phyloP scores from a whole-genome alignment of 2,329 filamentous ascomycete species.

The Sporothrix brunneoviolacea region DNA sequence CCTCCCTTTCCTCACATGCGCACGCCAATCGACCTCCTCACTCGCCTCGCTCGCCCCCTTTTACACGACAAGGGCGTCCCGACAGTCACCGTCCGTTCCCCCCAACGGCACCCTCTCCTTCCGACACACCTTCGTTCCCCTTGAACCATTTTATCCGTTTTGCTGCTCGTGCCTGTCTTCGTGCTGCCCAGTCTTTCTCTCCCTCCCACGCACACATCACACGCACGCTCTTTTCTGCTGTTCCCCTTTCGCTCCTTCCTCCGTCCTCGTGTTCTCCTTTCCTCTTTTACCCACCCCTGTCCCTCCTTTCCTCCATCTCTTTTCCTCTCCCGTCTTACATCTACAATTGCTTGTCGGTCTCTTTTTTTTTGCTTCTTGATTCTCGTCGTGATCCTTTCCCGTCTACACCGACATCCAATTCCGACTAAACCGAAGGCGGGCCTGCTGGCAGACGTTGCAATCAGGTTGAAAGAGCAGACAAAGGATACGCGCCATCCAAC shows the following conservation, averaged over 20 bases:
- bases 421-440: not conserved
- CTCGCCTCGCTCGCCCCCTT: too few species aligned
- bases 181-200: not conserved
- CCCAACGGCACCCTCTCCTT: not conserved
- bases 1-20: not conserved
- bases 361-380: not conserved
- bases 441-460: constrained; percentile 8
- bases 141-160: not conserved
- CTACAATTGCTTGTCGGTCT: not conserved
- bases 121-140: not conserved
- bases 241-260: not conserved
- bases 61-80: too few species aligned
- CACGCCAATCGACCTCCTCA: too few species aligned
- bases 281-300: not conserved
- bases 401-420: not conserved
- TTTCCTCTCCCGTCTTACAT: not conserved
- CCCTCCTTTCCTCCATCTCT: not conserved
- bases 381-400: not conserved
- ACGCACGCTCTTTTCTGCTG: not conserved
- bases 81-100: too few species aligned
- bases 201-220: not conserved
- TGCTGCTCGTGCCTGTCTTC: not conserved
- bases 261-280: not conserved
- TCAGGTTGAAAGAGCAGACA: not conserved
- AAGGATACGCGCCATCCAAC: not conserved